Evolutionary conservation across 148 eudicot species (phyloP), one percentile per base, ranked within the genome.

Genomic region (Rhododendron griersonianum): DNA sequence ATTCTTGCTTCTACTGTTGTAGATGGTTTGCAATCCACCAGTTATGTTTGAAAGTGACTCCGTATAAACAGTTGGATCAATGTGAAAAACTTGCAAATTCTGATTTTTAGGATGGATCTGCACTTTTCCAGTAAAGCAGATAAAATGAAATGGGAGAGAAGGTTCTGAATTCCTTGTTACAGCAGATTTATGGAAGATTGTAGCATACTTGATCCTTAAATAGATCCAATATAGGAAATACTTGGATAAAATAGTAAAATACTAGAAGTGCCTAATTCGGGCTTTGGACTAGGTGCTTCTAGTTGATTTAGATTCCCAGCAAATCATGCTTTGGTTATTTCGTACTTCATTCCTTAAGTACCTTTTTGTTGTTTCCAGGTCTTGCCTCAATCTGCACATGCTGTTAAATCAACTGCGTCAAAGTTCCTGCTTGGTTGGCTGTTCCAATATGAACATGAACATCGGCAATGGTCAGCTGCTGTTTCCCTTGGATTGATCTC

Each of bases 381-480:
- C 78, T 88, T 98, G 90, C 98, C 99, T n/a, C 87, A 92, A 39
- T 91, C 99, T 81, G 96, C 88, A 80, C 96, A 98, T 92, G 90
- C 90, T 86, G 92, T 92, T 78, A 95, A 94, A 89, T 89, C 91
- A 28, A 81, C 92, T 87, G 98, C 95, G 85, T 91, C 95, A 84
- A 94, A 94, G 83, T 95, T 94, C 81, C 91, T 98, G 80, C 90
- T 93, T 84, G 89, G 83, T 73, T 98, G 98, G 98, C 91, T 98
- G 83, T 91, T 90, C 87, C 98, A 94, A 85, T 87, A 94, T 86
- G 99, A 94, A 87, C 99, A 94, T 80, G 99, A 98, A 89, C 90
- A 94, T 86, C 96, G 96, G 77, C 99, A 95, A 88, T 98, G 99
- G 99, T 89, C 99, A 59, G 98, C 99, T 81, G 99, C 99, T 75